A percentile compares a stretch with the other conserved stretches of the same genome.
phyloP scores from a whole-genome alignment of 2,329 filamentous ascomycete species.

The Pseudogymnoascus sp. region DNA sequence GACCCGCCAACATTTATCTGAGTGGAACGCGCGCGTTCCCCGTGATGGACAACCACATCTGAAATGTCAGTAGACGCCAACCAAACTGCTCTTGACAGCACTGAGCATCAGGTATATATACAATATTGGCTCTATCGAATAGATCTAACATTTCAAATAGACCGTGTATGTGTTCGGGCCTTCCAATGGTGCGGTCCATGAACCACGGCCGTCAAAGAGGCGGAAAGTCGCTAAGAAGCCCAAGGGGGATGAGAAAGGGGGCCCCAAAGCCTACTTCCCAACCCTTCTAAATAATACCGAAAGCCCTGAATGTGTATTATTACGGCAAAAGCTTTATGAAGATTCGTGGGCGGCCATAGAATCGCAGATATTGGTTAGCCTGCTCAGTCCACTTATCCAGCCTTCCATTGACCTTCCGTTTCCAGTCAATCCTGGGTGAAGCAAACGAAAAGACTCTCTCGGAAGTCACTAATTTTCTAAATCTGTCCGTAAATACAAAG shows the following conservation, averaged over 20 bases:
- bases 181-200: slow-evolving; percentile 30
- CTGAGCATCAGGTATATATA: slow-evolving; percentile 26
- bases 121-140: not conserved
- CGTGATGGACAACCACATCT: slow-evolving; percentile 10
- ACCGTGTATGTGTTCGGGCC: slow-evolving; percentile 56
- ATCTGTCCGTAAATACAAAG: slow-evolving; percentile 27
- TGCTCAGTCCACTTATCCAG: slow-evolving; percentile 32
- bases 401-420: not conserved
- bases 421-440: slow-evolving; percentile 46
- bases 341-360: slow-evolving; percentile 58
- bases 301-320: slow-evolving; percentile 36
- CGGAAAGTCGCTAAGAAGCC: slow-evolving; percentile 26
- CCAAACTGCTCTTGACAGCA: slow-evolving; percentile 23
- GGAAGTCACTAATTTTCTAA: slow-evolving; percentile 49
- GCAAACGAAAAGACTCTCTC: slow-evolving; percentile 54
- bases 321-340: slow-evolving; percentile 53
- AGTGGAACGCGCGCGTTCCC: slow-evolving; percentile 1
- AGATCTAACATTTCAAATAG: slow-evolving; percentile 30
- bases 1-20: not conserved
- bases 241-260: not conserved
- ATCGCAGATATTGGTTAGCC: slow-evolving; percentile 40
- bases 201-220: slow-evolving; percentile 31
- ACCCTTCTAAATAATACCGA: slow-evolving; percentile 49
- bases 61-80: slow-evolving; percentile 25
- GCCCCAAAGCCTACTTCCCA: slow-evolving; percentile 33